Conservation (phyloP, 1,284 basidiomycete genomes). For the Marasmius oreades region DNA sequence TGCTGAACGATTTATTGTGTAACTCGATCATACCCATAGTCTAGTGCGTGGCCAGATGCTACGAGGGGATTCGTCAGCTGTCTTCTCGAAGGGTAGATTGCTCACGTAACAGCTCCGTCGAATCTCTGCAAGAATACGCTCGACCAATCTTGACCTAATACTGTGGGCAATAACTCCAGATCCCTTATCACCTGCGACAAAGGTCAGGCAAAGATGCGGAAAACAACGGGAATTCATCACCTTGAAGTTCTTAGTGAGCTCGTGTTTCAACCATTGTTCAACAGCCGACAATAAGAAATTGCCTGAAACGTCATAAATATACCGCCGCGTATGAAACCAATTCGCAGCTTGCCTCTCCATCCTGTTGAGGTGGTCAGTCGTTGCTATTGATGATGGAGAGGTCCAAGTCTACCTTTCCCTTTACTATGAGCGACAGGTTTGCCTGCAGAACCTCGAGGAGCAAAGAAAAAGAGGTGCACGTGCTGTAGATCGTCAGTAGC, state of each 20-base stretch:
- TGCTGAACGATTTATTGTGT: conserved; percentile 4
- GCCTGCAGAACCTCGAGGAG: conserved; percentile 90
- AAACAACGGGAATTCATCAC: conserved; percentile 28
- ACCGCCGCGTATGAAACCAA: neutral
- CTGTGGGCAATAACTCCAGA: conserved; percentile 83
- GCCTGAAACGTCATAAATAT: neutral
- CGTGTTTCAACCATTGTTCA: conserved; percentile 92
- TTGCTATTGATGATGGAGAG: conserved; percentile 1
- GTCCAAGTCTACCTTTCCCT: conserved; percentile 65
- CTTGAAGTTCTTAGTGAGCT: conserved; percentile 94
- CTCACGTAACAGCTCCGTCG: conserved; percentile 79
- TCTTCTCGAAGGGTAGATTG: conserved; percentile 10
- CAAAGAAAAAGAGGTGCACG: conserved; percentile 98
- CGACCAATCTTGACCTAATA: conserved; percentile 93
- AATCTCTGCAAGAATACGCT: conserved; percentile 91
- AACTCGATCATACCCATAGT: conserved; percentile 47
- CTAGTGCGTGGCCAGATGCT: conserved; percentile 88
- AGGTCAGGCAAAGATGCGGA: neutral
- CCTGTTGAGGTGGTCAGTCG: conserved; percentile 39
- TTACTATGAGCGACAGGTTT: conserved; percentile 90
- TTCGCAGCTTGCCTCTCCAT: conserved; percentile 66
- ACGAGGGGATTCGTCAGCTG: neutral
- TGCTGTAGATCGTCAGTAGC: conserved; percentile 37
- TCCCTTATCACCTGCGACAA: conserved; percentile 71
- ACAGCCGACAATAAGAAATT: conserved; percentile 92